These are phyloP conservation scores for Claviceps humidiphila DNA, from an alignment of 2,329 filamentous ascomycete genomes.

Conservation along the genomic window DNA sequence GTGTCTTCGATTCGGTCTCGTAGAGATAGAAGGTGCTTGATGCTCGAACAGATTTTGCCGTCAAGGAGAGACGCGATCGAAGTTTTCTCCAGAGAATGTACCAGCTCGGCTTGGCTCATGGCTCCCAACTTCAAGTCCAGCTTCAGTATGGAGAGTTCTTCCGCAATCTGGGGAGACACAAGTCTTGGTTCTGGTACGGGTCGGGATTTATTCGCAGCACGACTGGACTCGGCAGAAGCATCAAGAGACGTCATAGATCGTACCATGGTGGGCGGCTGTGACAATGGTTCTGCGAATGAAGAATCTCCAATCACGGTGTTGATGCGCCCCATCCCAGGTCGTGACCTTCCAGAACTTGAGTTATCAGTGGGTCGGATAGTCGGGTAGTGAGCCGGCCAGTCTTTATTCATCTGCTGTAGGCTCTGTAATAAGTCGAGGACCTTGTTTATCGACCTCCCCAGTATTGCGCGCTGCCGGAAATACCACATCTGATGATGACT, in stretches of 20 bases:
- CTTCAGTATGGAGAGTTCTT: slow-evolving; percentile 92
- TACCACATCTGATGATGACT: slow-evolving; percentile 89
- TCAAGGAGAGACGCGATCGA: slow-evolving; percentile 85
- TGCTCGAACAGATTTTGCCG: slow-evolving; percentile 85
- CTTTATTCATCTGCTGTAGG: slow-evolving; percentile 76
- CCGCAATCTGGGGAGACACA: slow-evolving; percentile 81
- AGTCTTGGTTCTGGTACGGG: slow-evolving; percentile 60
- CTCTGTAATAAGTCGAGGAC: slow-evolving; percentile 73
- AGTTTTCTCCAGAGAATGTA: slow-evolving; percentile 85
- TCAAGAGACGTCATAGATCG: slow-evolving; percentile 63
- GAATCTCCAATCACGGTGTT: slow-evolving; percentile 44
- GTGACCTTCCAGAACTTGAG: slow-evolving; percentile 29
- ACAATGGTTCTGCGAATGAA: slow-evolving; percentile 20
- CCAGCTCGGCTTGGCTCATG: slow-evolving; percentile 75
- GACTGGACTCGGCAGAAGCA: slow-evolving; percentile 56
- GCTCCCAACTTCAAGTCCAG: slow-evolving; percentile 84
- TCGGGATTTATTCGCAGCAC: slow-evolving; percentile 45
- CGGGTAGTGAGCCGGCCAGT: slow-evolving; percentile 93
- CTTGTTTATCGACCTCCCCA: slow-evolving; percentile 77
- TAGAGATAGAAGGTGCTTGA: slow-evolving; percentile 76
- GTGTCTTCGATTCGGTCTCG: slow-evolving; percentile 94
- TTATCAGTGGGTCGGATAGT: slow-evolving; percentile 55
- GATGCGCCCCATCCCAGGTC: slow-evolving; percentile 51
- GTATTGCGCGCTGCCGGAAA: slow-evolving; percentile 76
- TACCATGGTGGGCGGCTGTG: slow-evolving; percentile 39